These are phyloP conservation scores for Cylindrotheca closterium DNA, from an alignment of 108 stramenopile species.

Conservation along the genomic window DNA sequence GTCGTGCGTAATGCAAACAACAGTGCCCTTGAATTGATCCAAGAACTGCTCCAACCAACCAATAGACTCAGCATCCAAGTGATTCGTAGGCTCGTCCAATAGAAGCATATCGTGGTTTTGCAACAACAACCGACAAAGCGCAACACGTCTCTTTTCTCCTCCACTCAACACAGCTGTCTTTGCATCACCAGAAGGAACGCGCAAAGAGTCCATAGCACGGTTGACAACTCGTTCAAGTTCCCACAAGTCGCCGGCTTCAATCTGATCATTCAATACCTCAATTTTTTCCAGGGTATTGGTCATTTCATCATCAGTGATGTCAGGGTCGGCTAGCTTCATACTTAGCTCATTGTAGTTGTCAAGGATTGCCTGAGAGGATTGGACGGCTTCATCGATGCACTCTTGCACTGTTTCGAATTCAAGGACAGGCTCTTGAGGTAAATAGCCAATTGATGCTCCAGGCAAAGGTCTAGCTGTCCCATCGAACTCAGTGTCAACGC, in stretches of 20 bases:
- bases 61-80: conserved; percentile 47
- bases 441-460: conserved; percentile 84
- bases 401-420: conserved; percentile 79
- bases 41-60: conserved; percentile 89
- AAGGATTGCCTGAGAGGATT: conserved; percentile 63
- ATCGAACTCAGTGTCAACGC: conserved; percentile 91
- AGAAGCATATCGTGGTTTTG: conserved; percentile 84
- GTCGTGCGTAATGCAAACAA: conserved; percentile 94
- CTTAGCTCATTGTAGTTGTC: conserved; percentile 77
- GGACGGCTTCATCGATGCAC: conserved; percentile 78
- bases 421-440: conserved; percentile 83
- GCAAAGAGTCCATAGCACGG: conserved; percentile 81
- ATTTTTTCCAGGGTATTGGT: conserved; percentile 53
- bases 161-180: conserved; percentile 82
- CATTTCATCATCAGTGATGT: conserved; percentile 75
- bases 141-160: conserved; percentile 96
- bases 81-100: conserved; percentile 39
- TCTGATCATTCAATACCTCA: conserved; percentile 68
- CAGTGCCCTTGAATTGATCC: conserved; percentile 91
- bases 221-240: conserved; percentile 79
- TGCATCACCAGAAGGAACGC: conserved; percentile 80
- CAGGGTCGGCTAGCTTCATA: conserved; percentile 82
- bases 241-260: conserved; percentile 89
- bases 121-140: conserved; percentile 83
- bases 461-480: conserved; percentile 82